Conservation (phyloP, 1,284 basidiomycete genomes). For the Microbotryum silenes-acaulis region DNA sequence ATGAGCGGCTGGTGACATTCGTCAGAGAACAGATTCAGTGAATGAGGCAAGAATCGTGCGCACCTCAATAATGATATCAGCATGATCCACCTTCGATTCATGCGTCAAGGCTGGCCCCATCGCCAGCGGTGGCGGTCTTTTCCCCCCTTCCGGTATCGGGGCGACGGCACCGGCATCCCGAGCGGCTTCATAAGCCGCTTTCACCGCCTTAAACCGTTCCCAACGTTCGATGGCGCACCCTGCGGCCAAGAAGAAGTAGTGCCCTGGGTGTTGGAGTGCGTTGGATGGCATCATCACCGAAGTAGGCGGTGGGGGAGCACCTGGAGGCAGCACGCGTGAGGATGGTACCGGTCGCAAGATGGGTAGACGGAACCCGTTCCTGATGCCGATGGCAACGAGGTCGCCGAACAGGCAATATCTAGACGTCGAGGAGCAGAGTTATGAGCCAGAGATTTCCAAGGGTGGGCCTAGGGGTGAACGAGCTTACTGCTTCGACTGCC, state of each 20-base stretch:
- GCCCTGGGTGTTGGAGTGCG: slow-evolving; percentile 76
- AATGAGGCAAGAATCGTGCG: slow-evolving; percentile 14
- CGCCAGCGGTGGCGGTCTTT: slow-evolving; percentile 8
- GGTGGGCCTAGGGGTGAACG: background rate
- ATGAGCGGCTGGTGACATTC: background rate
- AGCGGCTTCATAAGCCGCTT: slow-evolving; percentile 11
- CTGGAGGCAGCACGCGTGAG: slow-evolving; percentile 37
- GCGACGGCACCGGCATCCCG: slow-evolving; percentile 8
- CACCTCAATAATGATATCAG: slow-evolving; percentile 71
- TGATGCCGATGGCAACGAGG: slow-evolving; percentile 69
- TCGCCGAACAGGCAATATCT: slow-evolving; percentile 83
- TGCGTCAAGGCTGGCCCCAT: slow-evolving; percentile 54
- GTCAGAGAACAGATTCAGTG: background rate
- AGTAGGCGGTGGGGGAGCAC: slow-evolving; percentile 37
- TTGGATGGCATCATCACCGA: slow-evolving; percentile 41
- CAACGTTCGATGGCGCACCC: slow-evolving; percentile 68
- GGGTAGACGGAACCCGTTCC: slow-evolving; percentile 51
- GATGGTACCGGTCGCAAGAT: slow-evolving; percentile 45
- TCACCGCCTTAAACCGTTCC: slow-evolving; percentile 55
- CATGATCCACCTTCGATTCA: slow-evolving; percentile 82
- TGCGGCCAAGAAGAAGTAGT: slow-evolving; percentile 82
- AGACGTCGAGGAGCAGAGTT: background rate
- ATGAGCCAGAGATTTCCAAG: background rate
- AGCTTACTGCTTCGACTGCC: slow-evolving; percentile 81
- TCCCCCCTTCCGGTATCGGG: slow-evolving; percentile 20